Evolutionary conservation across 1,284 basidiomycete species (phyloP), one percentile per base, ranked within the genome.

Genomic region (Fomitopsis pinicola): DNA sequence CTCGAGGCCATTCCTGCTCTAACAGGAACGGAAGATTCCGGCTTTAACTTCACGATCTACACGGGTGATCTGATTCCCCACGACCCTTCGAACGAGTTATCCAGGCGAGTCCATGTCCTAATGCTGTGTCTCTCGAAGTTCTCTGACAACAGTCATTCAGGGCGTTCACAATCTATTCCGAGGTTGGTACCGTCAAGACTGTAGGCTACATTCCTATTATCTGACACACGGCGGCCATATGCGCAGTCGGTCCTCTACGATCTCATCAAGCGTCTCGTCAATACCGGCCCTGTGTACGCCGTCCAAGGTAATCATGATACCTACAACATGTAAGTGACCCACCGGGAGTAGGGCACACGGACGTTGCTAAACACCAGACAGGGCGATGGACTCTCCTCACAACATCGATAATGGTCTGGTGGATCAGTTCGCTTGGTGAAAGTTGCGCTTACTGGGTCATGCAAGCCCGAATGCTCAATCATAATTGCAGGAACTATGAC

Each of bases 1-100:
- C 73, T 94, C 17, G 74, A 90, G 67, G 82, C 87, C 2, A 89
- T 94, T 56, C 89, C 88, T 15, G 78, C 78, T 2, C 74, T 94
- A 17, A 81, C 89, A 26, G 86, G 82, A 4, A 88, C 89, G 1
- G 68, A 82, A 65, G 72, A 79, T 9, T 78, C 73, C 35, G 83
- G 86, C 2, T 89, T 94, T 65, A 81, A 82, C 50, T 89, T 85
- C 68, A 84, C 83, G 0, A 61, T 94, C 22, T 91, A 83, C 67
- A 94, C 92, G 0, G 92, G 92, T 26, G 92, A 94, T 70, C 73
- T 93, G 56, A 82, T 91, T 42, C 84, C 88, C 10, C 89, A 92
- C 69, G 90, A 92, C 70, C 74, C 81, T 7, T 80, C 83, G 55
- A 85, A 83, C 62, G 82, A 91, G 67, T 71, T 86, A 28, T 88